Conservation (phyloP, 176 grass and related monocot species). For the Poa pratensis region DNA sequence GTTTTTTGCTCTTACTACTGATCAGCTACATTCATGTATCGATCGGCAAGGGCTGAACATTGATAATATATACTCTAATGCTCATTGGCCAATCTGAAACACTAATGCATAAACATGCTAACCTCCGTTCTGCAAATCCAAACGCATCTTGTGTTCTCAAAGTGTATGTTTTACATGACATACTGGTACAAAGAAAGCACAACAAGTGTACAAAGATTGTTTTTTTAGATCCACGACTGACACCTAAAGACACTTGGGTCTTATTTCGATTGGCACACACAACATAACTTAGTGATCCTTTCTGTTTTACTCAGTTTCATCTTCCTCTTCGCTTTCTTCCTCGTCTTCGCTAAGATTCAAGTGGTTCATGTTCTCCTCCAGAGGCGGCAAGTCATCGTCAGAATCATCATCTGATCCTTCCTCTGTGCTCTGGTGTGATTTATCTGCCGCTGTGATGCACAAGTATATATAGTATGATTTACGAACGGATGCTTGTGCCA, state of each 20-base stretch:
- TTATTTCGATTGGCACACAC: slow-evolving; percentile 16
- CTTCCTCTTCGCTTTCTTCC: slow-evolving; percentile 63
- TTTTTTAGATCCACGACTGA: neutral
- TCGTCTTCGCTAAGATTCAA: slow-evolving; percentile 57
- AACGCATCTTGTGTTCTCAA: neutral
- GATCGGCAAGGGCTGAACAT: neutral
- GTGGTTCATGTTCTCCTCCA: slow-evolving; percentile 91
- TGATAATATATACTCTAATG: neutral
- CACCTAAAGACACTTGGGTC: neutral
- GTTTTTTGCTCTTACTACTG: neutral
- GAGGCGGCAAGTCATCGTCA: slow-evolving; percentile 77
- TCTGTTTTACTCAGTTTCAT: slow-evolving; percentile 43
- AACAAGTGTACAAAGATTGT: neutral
- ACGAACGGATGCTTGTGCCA: neutral
- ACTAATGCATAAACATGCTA: neutral
- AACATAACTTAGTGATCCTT: neutral
- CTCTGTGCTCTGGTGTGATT: slow-evolving; percentile 33
- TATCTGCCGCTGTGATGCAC: slow-evolving; percentile 8
- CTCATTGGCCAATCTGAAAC: neutral
- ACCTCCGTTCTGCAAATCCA: neutral
- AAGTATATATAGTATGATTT: slow-evolving; percentile 11
- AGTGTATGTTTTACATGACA: neutral
- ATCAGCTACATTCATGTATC: neutral
- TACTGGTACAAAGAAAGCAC: neutral
- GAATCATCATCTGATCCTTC: slow-evolving; percentile 68